phyloP scores from a whole-genome alignment of 2,329 filamentous ascomycete genomes.

The Ciborinia camelliae region DNA sequence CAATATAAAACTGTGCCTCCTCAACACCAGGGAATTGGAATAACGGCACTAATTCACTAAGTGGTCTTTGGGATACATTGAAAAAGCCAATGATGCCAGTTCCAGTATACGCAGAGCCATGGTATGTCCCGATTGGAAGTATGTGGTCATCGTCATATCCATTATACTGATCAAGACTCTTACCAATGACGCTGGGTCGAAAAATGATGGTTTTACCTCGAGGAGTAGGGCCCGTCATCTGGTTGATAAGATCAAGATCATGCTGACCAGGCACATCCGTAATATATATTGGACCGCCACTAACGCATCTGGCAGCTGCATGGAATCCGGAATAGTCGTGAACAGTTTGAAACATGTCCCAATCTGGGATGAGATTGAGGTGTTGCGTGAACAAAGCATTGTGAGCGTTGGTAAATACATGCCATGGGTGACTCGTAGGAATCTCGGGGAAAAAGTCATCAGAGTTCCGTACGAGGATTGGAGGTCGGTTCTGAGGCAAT shows the following conservation, averaged over 20 bases:
- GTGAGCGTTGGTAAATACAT: conserved; percentile 91
- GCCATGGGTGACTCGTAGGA: conserved; percentile 82
- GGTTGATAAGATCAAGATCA: conserved; percentile 67
- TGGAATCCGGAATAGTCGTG: conserved; percentile 76
- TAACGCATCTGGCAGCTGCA: conserved; percentile 83
- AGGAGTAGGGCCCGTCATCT: conserved; percentile 75
- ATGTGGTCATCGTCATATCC: conserved; percentile 70
- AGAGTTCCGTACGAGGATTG: conserved; percentile 77
- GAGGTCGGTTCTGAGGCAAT: conserved; percentile 69
- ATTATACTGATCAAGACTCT: conserved; percentile 69
- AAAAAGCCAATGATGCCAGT: conserved; percentile 80
- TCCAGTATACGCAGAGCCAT: conserved; percentile 64
- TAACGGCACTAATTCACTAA: conserved; percentile 69
- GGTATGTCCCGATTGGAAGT: conserved; percentile 76
- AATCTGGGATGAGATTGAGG: conserved; percentile 82
- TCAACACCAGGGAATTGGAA: conserved; percentile 70
- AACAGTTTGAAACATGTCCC: conserved; percentile 67
- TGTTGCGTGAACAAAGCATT: conserved; percentile 80
- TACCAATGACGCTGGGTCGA: conserved; percentile 71
- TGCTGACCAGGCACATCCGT: conserved; percentile 86
- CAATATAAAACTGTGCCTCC: conserved; percentile 58
- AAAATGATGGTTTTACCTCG: conserved; percentile 75
- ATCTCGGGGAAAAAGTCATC: conserved; percentile 89
- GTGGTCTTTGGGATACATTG: conserved; percentile 63
- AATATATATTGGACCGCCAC: conserved; percentile 90